Base-by-base conservation (phyloP, 2,329 filamentous ascomycete genomes). In the Colletotrichum euphorbiae region DNA sequence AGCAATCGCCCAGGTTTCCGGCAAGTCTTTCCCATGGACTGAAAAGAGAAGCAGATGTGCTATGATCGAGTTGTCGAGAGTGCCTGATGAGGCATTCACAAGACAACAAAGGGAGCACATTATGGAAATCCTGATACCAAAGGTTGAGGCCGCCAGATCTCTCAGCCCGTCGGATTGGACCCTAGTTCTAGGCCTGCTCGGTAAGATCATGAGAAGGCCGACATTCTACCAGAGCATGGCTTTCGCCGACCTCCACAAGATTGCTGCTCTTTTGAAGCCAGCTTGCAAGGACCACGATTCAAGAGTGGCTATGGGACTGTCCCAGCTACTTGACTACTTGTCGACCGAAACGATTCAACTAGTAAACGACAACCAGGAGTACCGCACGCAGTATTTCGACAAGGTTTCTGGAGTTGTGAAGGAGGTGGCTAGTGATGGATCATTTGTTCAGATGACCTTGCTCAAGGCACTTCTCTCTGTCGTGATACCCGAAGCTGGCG, bases 141-240 rank as follows among this genome's bases (percentile, higher is more conserved):
- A 61, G 50, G 33, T 67, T 6, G 75, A 76, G 43, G 61, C 72
- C 4, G 73, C 73, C 2, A 74, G 74, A 31, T 70, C 72, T 21
- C 56, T 77, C 3, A 69, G 75, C 4, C 38, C 76, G 2, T 71
- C 76, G 9, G 71, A 74, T 9, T 81, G 79, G 77, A 79, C 77
- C 56, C 66, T 77, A 9, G 72, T 84, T 5, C 75, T 88, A 6
- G 79, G 80, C 19, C 71, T 88, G 54, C 80, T 82, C 70, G 74
- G 80, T 3, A 87, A 84, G 71, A 74, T 87, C 24, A 85, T 87
- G 81, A 74, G 76, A 5, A 79, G 80, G n/a, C 80, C 85, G 0
- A 86, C 84, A 0, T 85, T 85, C 63, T 85, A 87, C 70, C 77
- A 84, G 70, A 77, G 74, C 0, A 81, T 87, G 77, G 73, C 68